Percentiles rank a stretch among this genome's conserved stretches.
These are phyloP conservation scores for Dactylonectria estremocensis DNA, from an alignment of 2,329 filamentous ascomycete species.

Conservation along the genomic window DNA sequence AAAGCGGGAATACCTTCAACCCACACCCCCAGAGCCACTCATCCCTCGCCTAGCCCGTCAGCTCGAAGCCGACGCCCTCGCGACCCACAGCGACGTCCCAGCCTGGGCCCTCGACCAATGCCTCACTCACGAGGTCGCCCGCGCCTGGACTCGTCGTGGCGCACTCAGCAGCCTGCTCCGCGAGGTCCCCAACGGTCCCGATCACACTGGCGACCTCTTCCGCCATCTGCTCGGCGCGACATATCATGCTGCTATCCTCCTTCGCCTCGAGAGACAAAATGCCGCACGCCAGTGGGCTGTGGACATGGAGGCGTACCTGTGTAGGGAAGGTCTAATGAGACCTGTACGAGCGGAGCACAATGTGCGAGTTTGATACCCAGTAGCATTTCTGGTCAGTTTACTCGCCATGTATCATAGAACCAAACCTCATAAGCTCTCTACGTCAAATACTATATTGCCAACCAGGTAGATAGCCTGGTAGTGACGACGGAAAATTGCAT, in stretches of 20 bases:
- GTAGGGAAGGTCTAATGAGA: slow-evolving; percentile 2
- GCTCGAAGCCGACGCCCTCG: slow-evolving; percentile 22
- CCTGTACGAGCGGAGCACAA: background rate
- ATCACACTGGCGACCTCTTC: slow-evolving; percentile 5
- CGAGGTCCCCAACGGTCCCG: background rate
- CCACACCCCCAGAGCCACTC: background rate
- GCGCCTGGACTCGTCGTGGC: slow-evolving; percentile 25
- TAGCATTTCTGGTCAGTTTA: no score
- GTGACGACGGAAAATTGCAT: no score
- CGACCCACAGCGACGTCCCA: slow-evolving; percentile 7
- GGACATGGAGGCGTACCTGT: slow-evolving; percentile 14
- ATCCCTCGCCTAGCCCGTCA: slow-evolving; percentile 22
- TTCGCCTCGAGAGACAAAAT: slow-evolving; percentile 13
- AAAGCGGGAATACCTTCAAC: background rate
- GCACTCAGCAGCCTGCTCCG: slow-evolving; percentile 11
- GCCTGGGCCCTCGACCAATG: slow-evolving; percentile 23
- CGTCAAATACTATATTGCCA: no score
- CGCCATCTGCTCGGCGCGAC: slow-evolving; percentile 12
- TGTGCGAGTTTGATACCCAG: no score
- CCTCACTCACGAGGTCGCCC: slow-evolving; percentile 20
- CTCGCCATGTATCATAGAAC: no score
- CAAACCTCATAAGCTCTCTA: no score
- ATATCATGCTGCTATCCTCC: slow-evolving; percentile 22
- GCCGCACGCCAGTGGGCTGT: slow-evolving; percentile 18
- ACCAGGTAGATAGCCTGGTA: no score